Percentiles rank a stretch among this genome's conserved stretches.
Evolutionary conservation across 169 alveolate genomes (phyloP).

Genomic region (Babesia bovis): DNA sequence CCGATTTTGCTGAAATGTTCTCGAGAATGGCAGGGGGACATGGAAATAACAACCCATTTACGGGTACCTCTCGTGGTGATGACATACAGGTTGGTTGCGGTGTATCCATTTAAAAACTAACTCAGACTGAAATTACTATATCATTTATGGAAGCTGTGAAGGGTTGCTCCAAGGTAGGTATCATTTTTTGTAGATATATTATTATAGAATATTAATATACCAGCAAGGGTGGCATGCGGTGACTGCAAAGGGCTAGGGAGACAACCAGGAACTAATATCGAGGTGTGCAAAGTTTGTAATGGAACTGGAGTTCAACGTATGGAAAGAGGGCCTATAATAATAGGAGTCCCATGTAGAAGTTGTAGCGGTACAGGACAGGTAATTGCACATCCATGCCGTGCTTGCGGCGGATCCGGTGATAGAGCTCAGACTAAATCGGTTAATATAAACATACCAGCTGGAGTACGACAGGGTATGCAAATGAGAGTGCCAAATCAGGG

Average conservation of each 20-base stretch:
- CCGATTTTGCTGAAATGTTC: slow-evolving; percentile 85
- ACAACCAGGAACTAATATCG: slow-evolving; percentile 72
- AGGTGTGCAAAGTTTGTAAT: slow-evolving; percentile 80
- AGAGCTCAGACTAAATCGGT: slow-evolving; percentile 79
- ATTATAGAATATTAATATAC: slow-evolving; percentile 68
- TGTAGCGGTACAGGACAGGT: slow-evolving; percentile 86
- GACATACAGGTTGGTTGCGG: slow-evolving; percentile 66
- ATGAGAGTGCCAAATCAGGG: slow-evolving; percentile 85
- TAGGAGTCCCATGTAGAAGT: slow-evolving; percentile 84
- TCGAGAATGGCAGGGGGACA: slow-evolving; percentile 76
- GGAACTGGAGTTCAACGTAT: slow-evolving; percentile 84
- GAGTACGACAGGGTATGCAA: slow-evolving; percentile 84
- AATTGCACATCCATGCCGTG: slow-evolving; percentile 79
- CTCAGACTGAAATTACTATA: slow-evolving; percentile 74
- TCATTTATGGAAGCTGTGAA: slow-evolving; percentile 85
- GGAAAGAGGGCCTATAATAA: slow-evolving; percentile 84
- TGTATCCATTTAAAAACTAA: neutral
- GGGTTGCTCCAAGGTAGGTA: slow-evolving; percentile 79
- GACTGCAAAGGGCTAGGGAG: slow-evolving; percentile 81
- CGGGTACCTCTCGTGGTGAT: slow-evolving; percentile 75
- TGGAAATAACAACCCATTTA: slow-evolving; percentile 59
- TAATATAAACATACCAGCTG: slow-evolving; percentile 78
- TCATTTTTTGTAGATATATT: neutral
- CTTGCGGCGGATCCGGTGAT: slow-evolving; percentile 83
- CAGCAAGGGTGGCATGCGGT: slow-evolving; percentile 79